Base-by-base conservation (phyloP, 2,329 filamentous ascomycete species). In the Aureobasidium namibiae region DNA sequence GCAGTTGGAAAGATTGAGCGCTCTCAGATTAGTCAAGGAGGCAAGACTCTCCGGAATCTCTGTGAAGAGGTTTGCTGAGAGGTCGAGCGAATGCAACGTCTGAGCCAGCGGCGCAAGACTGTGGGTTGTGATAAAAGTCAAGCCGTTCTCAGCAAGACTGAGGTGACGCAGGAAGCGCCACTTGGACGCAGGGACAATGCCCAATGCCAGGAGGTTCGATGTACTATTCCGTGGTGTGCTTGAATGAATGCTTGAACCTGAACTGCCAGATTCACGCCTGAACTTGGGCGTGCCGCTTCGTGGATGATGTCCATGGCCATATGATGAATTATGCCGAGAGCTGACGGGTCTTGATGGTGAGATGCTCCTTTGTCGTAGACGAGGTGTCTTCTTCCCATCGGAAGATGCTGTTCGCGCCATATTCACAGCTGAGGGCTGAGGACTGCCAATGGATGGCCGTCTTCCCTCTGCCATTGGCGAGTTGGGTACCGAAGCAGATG, bases 151-250 rank as follows among this genome's bases (percentile, higher is more conserved):
- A 6, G 92, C 86, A 56, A 99, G 78, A 70, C 92, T 94, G 42
- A 99, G 80, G 74, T 97, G 92, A 69, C 89, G 87, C 67, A 99
- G 75, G 73, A 97, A 96, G 60, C 92, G 86, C 94, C 94, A 99
- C 74, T 97, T 97, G 1, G 87, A 89, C 0, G 89, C 76, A 42
- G 92, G 90, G 16, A 97, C 78, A 61, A 87, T 80, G 39, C 86
- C 86, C 69, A 86, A 79, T 14, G 82, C 78, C 52, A 92, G 76
- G 1, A 95, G 78, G 66, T 94, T 95, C 1, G 88, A 87, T 16
- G 88, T 85, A 74, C 91, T 95, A 48, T 86, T 85, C 63, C 78
- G 71, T 26, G 78, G 77, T 29, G 78, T 78, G 42, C 75, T 76
- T 9, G 81, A 83, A 38, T 77, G 76, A 14, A 75, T 87, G 73